A percentile compares a stretch with the other conserved stretches of the same genome.
Conservation (phyloP, 2,329 filamentous ascomycete genomes). For the Monilinia vaccinii-corymbosi region DNA sequence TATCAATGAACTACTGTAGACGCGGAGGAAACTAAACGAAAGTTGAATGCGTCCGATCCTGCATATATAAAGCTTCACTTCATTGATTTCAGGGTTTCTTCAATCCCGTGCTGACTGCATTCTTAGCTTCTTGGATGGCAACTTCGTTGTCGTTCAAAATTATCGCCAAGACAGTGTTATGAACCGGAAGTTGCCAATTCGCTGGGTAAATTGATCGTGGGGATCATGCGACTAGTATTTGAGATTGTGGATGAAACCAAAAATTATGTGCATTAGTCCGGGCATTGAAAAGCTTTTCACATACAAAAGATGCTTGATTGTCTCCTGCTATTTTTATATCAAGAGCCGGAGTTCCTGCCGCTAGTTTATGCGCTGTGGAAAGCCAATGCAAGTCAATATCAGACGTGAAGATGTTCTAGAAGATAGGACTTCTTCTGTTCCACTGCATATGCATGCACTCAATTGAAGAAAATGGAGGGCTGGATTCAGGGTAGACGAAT, state of each 20-base stretch:
- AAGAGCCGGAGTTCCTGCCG: neutral
- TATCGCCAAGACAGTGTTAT: neutral
- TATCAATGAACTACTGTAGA: neutral
- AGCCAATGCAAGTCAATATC: neutral
- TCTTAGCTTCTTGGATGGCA: neutral
- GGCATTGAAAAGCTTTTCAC: neutral
- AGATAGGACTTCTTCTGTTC: constrained; percentile 1
- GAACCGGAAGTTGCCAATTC: neutral
- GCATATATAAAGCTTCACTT: neutral
- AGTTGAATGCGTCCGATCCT: constrained; percentile 3
- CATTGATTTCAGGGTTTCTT: neutral
- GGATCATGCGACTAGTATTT: neutral
- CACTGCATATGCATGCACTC: constrained; percentile 2
- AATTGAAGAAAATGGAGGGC: neutral
- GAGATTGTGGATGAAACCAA: neutral
- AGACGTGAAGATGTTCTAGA: constrained; percentile 4
- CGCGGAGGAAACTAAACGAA: constrained; percentile 5
- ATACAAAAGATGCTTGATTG: neutral
- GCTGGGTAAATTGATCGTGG: constrained; percentile 5
- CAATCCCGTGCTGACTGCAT: neutral
- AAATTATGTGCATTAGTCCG: neutral
- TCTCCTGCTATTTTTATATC: neutral
- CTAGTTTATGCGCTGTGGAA: neutral
- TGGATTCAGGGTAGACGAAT: neutral
- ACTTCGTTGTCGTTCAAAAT: neutral